These are phyloP conservation scores for Trichoderma erinaceum DNA, from an alignment of 495 filamentous ascomycete genomes.

Conservation along the genomic window DNA sequence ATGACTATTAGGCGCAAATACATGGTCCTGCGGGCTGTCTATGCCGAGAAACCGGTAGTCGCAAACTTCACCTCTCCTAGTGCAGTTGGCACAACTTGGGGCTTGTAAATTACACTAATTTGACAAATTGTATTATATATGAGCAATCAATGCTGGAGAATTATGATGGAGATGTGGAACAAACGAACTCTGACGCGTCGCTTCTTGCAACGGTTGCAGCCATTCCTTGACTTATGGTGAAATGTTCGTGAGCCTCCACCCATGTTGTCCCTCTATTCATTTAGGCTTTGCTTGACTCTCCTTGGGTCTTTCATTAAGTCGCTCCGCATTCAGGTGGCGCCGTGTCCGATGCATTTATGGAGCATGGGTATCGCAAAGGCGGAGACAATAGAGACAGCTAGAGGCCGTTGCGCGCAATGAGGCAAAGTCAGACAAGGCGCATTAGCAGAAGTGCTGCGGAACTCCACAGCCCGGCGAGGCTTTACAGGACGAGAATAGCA, in stretches of 20 bases:
- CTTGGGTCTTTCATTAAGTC: not conserved
- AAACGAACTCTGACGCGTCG: conserved; percentile 23
- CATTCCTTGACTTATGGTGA: conserved; percentile 26
- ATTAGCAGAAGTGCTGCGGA: not conserved
- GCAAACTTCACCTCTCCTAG: conserved; percentile 23
- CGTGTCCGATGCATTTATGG: not conserved
- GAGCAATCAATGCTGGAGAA: not conserved
- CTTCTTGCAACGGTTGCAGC: conserved; percentile 23
- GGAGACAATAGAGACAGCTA: not conserved
- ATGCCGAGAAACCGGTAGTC: conserved; percentile 20
- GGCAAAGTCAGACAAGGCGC: not conserved
- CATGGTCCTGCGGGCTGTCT: conserved; percentile 16
- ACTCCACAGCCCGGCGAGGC: not conserved
- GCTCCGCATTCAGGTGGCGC: conserved; percentile 4
- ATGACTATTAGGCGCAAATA: conserved; percentile 18
- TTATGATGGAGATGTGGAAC: not conserved
- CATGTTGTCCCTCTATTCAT: conserved; percentile 1
- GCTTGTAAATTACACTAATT: conserved; percentile 24
- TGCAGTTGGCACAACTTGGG: conserved; percentile 23
- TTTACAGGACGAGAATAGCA: not conserved
- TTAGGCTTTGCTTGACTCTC: not conserved
- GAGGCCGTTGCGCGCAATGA: not conserved
- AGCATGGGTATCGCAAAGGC: not conserved
- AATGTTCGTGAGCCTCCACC: conserved; percentile 17
- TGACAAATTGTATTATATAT: not conserved